Evolutionary conservation across 2,329 filamentous ascomycete species (phyloP).

Genomic region (Cercospora sp.): DNA sequence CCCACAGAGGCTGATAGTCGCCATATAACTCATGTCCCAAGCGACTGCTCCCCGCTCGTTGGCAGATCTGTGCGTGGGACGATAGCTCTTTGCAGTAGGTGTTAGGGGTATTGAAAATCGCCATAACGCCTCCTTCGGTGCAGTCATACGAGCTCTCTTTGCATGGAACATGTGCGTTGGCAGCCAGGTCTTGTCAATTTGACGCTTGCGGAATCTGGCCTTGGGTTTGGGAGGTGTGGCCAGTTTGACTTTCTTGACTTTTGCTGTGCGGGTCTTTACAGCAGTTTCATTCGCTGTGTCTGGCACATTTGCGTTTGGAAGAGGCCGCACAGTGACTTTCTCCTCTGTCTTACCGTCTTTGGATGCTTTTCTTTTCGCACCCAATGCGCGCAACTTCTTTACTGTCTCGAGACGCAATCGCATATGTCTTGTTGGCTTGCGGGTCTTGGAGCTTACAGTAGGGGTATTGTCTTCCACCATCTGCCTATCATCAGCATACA

Average conservation of each 20-base stretch:
- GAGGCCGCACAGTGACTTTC: slow-evolving; percentile 27
- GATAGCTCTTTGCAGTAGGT: slow-evolving; percentile 85
- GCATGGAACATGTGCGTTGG: slow-evolving; percentile 94
- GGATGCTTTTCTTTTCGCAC: slow-evolving; percentile 51
- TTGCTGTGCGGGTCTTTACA: slow-evolving; percentile 52
- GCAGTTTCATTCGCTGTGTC: slow-evolving; percentile 32
- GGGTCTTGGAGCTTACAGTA: slow-evolving; percentile 65
- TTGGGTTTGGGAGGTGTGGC: slow-evolving; percentile 64
- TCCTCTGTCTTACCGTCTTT: slow-evolving; percentile 39
- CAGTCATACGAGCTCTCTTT: slow-evolving; percentile 87
- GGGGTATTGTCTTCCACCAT: slow-evolving; percentile 92
- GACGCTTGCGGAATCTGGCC: slow-evolving; percentile 79
- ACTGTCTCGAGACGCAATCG: slow-evolving; percentile 73
- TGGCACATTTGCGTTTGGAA: slow-evolving; percentile 24
- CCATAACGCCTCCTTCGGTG: slow-evolving; percentile 79
- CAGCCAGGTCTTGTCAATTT: slow-evolving; percentile 87
- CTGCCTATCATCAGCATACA: slow-evolving; percentile 47
- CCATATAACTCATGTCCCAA: slow-evolving; percentile 95
- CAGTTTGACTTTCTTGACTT: slow-evolving; percentile 69
- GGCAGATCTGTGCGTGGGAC: slow-evolving; percentile 79
- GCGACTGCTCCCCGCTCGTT: slow-evolving; percentile 74
- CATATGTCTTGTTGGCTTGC: slow-evolving; percentile 57
- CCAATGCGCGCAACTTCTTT: slow-evolving; percentile 66
- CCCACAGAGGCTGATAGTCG: slow-evolving; percentile 78
- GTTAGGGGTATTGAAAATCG: slow-evolving; percentile 82